A percentile compares a stretch with the other conserved stretches of the same genome.
Evolutionary conservation across 2,329 filamentous ascomycete genomes (phyloP).

Genomic region (Monosporascus sp.): DNA sequence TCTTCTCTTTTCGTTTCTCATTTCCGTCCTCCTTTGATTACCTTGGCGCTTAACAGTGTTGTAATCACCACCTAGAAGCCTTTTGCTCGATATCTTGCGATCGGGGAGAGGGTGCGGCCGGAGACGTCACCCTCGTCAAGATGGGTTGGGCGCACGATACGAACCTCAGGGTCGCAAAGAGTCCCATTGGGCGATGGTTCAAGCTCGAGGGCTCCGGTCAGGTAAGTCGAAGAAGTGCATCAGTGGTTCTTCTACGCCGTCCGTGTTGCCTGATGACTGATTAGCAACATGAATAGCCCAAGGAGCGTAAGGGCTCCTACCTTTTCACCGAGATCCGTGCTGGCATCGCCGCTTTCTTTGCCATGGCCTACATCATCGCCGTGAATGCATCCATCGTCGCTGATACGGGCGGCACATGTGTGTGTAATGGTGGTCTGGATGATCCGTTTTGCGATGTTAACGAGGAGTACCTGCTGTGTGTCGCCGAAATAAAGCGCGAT

Average conservation of each 20-base stretch:
- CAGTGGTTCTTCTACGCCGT: background rate
- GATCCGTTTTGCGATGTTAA: conserved; percentile 51
- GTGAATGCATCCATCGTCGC: conserved; percentile 26
- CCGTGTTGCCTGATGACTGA: conserved; percentile 8
- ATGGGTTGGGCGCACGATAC: conserved; percentile 47
- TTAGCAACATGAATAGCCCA: conserved; percentile 43
- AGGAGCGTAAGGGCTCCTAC: conserved; percentile 66
- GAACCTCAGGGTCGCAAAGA: conserved; percentile 57
- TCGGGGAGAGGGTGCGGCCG: background rate
- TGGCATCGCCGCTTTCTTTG: conserved; percentile 68
- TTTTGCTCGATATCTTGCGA: too few species aligned
- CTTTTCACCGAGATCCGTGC: conserved; percentile 84
- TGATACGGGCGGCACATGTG: conserved; percentile 54
- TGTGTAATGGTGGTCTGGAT: conserved; percentile 52
- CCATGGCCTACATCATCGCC: conserved; percentile 53
- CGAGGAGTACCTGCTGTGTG: conserved; percentile 59
- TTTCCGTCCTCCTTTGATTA: background rate
- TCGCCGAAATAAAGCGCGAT: conserved; percentile 64
- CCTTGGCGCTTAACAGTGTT: background rate
- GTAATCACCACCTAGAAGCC: background rate
- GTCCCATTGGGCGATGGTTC: conserved; percentile 67
- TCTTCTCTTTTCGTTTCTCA: background rate
- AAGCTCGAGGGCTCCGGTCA: conserved; percentile 77
- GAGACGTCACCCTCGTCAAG: conserved; percentile 3
- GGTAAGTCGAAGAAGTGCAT: conserved; percentile 46